Evolutionary conservation across 2,329 filamentous ascomycete species (phyloP).

Genomic region (Aureobasidium sp.): DNA sequence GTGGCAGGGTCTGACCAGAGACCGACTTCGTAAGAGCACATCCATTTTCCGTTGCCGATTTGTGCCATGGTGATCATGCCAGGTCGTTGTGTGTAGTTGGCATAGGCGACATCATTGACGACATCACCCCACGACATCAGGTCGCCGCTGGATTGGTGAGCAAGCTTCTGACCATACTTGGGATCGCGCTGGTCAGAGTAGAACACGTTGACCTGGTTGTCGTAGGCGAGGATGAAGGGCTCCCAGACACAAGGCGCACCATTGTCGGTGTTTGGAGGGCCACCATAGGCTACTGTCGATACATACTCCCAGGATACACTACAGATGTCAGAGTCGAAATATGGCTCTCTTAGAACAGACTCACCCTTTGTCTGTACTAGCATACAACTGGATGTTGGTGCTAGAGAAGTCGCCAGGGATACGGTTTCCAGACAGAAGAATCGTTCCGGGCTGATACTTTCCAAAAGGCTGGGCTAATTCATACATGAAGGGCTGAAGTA

Average conservation of each 20-base stretch:
- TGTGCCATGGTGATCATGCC: slow-evolving; percentile 58
- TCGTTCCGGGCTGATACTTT: slow-evolving; percentile 53
- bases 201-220: slow-evolving; percentile 57
- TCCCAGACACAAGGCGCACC: slow-evolving; percentile 68
- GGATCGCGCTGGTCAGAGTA: slow-evolving; percentile 66
- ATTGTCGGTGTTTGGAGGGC: slow-evolving; percentile 55
- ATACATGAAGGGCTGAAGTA: slow-evolving; percentile 59
- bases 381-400: slow-evolving; percentile 65
- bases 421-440: slow-evolving; percentile 56
- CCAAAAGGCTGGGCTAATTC: slow-evolving; percentile 55
- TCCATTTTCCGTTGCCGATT: slow-evolving; percentile 54
- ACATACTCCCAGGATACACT: slow-evolving; percentile 55
- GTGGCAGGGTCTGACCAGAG: slow-evolving; percentile 8
- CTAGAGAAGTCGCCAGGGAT: slow-evolving; percentile 53
- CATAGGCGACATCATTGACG: slow-evolving; percentile 57
- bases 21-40: slow-evolving; percentile 60
- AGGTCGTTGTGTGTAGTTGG: slow-evolving; percentile 55
- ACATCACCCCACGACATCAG: slow-evolving; percentile 53
- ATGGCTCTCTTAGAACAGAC: not conserved
- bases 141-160: slow-evolving; percentile 56
- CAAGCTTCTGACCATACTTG: slow-evolving; percentile 60
- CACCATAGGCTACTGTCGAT: slow-evolving; percentile 57
- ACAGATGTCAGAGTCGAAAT: not conserved
- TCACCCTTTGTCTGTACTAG: slow-evolving; percentile 51
- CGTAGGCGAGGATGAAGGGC: slow-evolving; percentile 56